A percentile compares a stretch with the other conserved stretches of the same genome.
These are phyloP conservation scores for Leccinum olivaceopallidum DNA, from an alignment of 768 basidiomycete species.

Conservation along the genomic window DNA sequence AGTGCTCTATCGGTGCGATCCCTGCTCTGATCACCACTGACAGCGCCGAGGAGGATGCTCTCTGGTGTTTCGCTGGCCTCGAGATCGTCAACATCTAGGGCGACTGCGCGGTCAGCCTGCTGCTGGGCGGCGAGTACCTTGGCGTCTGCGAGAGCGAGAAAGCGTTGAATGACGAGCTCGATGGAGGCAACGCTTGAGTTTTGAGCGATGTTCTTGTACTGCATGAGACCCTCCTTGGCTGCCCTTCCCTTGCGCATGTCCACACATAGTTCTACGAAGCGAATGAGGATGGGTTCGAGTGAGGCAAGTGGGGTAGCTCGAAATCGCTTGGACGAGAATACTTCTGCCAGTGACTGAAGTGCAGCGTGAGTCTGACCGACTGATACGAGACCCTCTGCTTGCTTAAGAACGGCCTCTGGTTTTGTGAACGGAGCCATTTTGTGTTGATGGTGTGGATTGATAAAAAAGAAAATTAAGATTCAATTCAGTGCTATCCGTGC, in stretches of 20 bases:
- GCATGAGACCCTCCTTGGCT: conserved; percentile 76
- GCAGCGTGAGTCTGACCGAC: conserved; percentile 91
- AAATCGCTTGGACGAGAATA: conserved; percentile 94
- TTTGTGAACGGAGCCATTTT: conserved; percentile 87
- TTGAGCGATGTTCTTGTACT: conserved; percentile 83
- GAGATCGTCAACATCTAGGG: conserved; percentile 86
- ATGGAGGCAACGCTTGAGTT: conserved; percentile 90
- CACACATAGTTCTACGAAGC: conserved; percentile 95
- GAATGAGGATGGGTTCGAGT: conserved; percentile 93
- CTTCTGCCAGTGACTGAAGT: conserved; percentile 85
- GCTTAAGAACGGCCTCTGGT: conserved; percentile 88
- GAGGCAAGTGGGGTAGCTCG: conserved; percentile 84
- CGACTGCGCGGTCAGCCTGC: background rate
- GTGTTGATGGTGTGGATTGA: background rate
- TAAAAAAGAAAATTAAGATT: background rate
- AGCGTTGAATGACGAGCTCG: conserved; percentile 44
- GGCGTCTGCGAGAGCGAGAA: background rate
- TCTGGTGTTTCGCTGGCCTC: conserved; percentile 64
- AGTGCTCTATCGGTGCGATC: background rate
- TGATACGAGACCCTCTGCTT: conserved; percentile 91
- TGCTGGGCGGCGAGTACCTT: background rate
- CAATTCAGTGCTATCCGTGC: conserved; percentile 7
- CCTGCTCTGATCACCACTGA: conserved; percentile 2
- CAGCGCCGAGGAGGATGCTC: background rate
- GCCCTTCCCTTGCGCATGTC: conserved; percentile 91